phyloP scores from a whole-genome alignment of 768 basidiomycete genomes.

The Termitomyces sp. region DNA sequence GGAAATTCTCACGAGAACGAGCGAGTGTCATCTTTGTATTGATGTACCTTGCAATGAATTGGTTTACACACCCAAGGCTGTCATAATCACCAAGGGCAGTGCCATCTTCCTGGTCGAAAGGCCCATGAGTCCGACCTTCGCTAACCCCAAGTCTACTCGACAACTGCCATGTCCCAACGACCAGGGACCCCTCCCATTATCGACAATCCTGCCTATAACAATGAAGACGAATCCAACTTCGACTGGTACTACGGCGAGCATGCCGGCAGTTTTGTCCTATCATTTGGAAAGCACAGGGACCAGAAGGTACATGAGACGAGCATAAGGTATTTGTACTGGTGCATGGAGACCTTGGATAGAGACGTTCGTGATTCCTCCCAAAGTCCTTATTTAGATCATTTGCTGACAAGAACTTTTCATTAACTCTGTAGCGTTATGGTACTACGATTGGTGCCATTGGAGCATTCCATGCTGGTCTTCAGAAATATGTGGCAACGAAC shows the following conservation, averaged over 20 bases:
- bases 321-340: conserved; percentile 10
- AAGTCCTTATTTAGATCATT: background rate
- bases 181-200: background rate
- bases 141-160: background rate
- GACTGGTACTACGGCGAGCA: conserved; percentile 1
- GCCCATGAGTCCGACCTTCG: background rate
- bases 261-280: conserved; percentile 2
- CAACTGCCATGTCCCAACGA: background rate
- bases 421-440: background rate
- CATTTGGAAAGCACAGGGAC: conserved; percentile 2
- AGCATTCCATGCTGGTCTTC: background rate
- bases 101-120: background rate
- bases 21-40: no score
- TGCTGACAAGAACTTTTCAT: background rate
- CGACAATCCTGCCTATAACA: background rate
- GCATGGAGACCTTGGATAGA: background rate
- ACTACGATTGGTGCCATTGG: background rate
- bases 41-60: no score
- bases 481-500: background rate
- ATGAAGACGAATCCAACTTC: background rate
- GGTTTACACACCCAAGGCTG: background rate
- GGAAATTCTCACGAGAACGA: no score
- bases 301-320: conserved; percentile 7
- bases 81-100: background rate
- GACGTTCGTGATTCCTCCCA: background rate